A percentile compares a stretch with the other conserved stretches of the same genome.
phyloP scores from a whole-genome alignment of 306 rosid genomes.

The Gleditsia sinensis region DNA sequence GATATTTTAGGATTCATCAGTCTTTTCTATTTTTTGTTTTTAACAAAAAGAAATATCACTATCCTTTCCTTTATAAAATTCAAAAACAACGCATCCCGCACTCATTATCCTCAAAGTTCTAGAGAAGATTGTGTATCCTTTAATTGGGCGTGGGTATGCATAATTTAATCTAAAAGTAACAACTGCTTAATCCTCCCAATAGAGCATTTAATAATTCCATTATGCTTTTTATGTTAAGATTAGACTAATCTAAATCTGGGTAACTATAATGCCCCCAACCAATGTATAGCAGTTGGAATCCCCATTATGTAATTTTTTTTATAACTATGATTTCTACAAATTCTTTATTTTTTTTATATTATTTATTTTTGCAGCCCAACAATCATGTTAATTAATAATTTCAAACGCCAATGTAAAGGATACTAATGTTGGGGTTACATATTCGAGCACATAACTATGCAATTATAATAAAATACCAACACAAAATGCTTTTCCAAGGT shows the following conservation, averaged over 20 bases:
- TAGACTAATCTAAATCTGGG: conserved; percentile 50
- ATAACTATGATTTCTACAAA: conserved; percentile 33
- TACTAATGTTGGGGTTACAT: conserved; percentile 40
- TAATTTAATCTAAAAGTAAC: conserved; percentile 36
- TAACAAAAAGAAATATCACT: conserved; percentile 24
- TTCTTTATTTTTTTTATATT: conserved; percentile 19
- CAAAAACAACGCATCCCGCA: conserved; percentile 38
- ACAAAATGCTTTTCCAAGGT: neutral
- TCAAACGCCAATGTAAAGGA: neutral
- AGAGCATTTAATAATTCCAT: conserved; percentile 28
- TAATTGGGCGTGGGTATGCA: conserved; percentile 27
- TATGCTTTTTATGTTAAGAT: conserved; percentile 43
- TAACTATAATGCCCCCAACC: conserved; percentile 42
- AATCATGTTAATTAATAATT: conserved; percentile 35
- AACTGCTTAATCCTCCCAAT: conserved; percentile 38
- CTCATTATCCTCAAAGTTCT: conserved; percentile 27
- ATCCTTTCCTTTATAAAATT: neutral
- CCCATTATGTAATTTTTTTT: conserved; percentile 43
- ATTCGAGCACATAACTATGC: neutral
- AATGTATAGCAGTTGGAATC: conserved; percentile 51
- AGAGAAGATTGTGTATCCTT: neutral
- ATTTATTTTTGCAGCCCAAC: conserved; percentile 35
- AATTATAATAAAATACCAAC: conserved; percentile 23
- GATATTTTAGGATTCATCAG: conserved; percentile 21
- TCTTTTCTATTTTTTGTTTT: neutral